These are phyloP conservation scores for Sesbania bispinosa DNA, from an alignment of 306 rosid species.

Conservation along the genomic window DNA sequence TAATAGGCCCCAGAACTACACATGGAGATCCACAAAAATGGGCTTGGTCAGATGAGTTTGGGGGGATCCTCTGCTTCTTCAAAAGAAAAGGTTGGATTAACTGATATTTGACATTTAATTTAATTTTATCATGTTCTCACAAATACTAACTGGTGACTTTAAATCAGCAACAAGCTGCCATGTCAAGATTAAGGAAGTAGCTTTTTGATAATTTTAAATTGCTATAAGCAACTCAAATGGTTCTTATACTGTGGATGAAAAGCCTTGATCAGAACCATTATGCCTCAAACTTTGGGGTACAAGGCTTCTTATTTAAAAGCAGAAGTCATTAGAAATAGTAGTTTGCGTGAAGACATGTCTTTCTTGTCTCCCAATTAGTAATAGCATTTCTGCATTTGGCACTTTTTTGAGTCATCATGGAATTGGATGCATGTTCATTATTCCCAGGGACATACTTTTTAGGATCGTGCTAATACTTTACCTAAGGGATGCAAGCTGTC, in stretches of 20 bases:
- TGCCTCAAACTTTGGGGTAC: not conserved
- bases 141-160: not conserved
- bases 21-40: conserved; percentile 66
- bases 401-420: not conserved
- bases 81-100: conserved; percentile 47
- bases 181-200: not conserved
- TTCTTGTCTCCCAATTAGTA: not conserved
- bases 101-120: not conserved
- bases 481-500: not conserved
- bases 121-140: not conserved
- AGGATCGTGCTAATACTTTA: not conserved
- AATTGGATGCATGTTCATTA: not conserved
- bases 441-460: not conserved
- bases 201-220: not conserved
- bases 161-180: not conserved
- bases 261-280: not conserved
- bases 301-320: not conserved
- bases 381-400: not conserved
- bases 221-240: conserved; percentile 1
- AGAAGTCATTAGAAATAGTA: not conserved
- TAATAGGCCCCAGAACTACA: conserved; percentile 70
- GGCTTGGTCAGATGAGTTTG: conserved; percentile 47
- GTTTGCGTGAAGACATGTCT: not conserved
- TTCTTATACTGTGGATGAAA: conserved; percentile 12
- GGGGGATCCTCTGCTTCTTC: conserved; percentile 51